Evolutionary conservation across 768 basidiomycete species (phyloP), one percentile per base, ranked within the genome.

Genomic region (Pholiota molesta): DNA sequence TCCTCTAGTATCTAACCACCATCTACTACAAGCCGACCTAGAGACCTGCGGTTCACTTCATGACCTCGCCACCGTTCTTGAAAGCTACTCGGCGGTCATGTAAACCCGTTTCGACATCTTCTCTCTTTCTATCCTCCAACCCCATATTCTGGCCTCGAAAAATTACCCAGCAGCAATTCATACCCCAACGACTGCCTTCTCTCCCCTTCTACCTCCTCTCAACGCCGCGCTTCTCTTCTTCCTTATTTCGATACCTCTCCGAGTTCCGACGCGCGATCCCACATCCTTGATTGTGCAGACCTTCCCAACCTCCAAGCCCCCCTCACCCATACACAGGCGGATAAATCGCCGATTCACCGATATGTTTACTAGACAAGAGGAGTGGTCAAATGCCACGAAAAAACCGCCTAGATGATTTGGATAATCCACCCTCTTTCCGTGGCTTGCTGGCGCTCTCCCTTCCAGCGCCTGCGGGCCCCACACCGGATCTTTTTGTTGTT

Each of bases 1-100:
- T 33, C 47, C 64, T 61, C 39, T 72, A 93, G 91, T 94, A 90
- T 79, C 84, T 94, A 74, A 92, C 92, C 51, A 93, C 90, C 54
- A 86, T 94, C 70, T 94, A 74, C 55, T 73, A 74, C 64, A 74
- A 75, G 59, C 74, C 74, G 14, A 58, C 57, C 14, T 49, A 49
- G 47, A 49, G 23, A 49, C 23, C 11, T 5, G 4, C 47, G 21
- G 17, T 44, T 19, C 10, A 5, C 42, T 44, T 5, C 35, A 37
- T 19, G 42, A 19, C 42, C n/a, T 44, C 42, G 42, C n/a, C 42
- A 10, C 9, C 19, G 17, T 10, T n/a, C n/a, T 10, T 21, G 1
- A 44, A 44, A 19, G 17, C 17, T 4, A n/a, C 16, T n/a, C 42
- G 42, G 42, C 19, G 42, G 19, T 17, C 5, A 8, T 44, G 42